These are phyloP conservation scores for Vararia minispora DNA, from an alignment of 768 basidiomycete genomes.

Conservation along the genomic window DNA sequence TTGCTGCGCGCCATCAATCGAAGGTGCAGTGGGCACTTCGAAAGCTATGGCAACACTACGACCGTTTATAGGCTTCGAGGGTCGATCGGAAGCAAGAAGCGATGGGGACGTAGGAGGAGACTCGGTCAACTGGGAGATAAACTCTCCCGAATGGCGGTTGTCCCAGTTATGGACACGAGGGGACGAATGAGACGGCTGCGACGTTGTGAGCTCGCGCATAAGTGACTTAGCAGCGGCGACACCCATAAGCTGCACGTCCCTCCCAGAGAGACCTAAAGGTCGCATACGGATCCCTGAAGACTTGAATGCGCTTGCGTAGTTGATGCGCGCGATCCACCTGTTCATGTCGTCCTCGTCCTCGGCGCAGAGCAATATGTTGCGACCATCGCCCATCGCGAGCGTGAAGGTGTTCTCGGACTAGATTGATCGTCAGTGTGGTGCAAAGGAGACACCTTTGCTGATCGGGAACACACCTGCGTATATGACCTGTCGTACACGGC, in stretches of 20 bases:
- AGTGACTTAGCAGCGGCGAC: conserved; percentile 82
- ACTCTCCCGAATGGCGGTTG: conserved; percentile 11
- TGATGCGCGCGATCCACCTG: conserved; percentile 85
- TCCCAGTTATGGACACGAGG: conserved; percentile 29
- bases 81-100: conserved; percentile 1
- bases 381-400: conserved; percentile 63
- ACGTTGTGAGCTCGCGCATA: conserved; percentile 51
- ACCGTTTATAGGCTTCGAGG: conserved; percentile 5
- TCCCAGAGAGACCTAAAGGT: conserved; percentile 52
- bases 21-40: conserved; percentile 39
- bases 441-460: not conserved
- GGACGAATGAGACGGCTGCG: conserved; percentile 14
- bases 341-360: conserved; percentile 62
- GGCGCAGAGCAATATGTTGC: conserved; percentile 75
- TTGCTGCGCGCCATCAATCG: conserved; percentile 50
- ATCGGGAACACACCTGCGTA: conserved; percentile 44
- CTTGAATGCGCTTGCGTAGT: conserved; percentile 91
- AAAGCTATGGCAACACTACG: conserved; percentile 22
- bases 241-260: conserved; percentile 68
- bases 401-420: conserved; percentile 50
- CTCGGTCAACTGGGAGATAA: conserved; percentile 6
- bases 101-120: conserved; percentile 2
- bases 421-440: not conserved
- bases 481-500: conserved; percentile 76
- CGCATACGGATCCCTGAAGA: conserved; percentile 76